Evolutionary conservation across 805 yeast species (phyloP).

Genomic region (Isabelozyma pseudorhagii): DNA sequence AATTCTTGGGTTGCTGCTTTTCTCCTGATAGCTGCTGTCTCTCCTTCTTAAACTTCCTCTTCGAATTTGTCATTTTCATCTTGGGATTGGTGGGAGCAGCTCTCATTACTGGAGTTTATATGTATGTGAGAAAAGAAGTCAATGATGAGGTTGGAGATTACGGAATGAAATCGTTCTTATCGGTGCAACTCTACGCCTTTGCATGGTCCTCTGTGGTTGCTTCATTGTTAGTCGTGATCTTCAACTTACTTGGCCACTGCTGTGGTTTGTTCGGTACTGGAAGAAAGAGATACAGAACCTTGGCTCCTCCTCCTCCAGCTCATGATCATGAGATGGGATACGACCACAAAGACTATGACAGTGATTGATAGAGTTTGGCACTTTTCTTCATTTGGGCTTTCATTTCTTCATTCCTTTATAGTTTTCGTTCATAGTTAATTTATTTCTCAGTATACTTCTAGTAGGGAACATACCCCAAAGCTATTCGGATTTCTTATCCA

Average conservation of each 20-base stretch:
- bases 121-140: slow-evolving; percentile 47
- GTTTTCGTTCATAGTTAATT: not conserved
- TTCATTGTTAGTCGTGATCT: slow-evolving; percentile 24
- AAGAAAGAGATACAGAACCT: slow-evolving; percentile 23
- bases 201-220: slow-evolving; percentile 64
- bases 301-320: slow-evolving; percentile 8
- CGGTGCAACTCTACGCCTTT: slow-evolving; percentile 51
- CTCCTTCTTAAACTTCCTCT: slow-evolving; percentile 42
- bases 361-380: not conserved
- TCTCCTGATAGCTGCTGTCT: slow-evolving; percentile 44
- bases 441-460: not conserved
- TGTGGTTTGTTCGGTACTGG: slow-evolving; percentile 35
- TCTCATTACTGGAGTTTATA: slow-evolving; percentile 61
- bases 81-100: slow-evolving; percentile 48
- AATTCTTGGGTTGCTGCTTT: slow-evolving; percentile 36
- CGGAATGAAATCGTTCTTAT: slow-evolving; percentile 56
- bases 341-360: slow-evolving; percentile 10
- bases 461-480: not conserved
- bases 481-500: not conserved
- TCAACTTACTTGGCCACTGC: slow-evolving; percentile 40
- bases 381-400: not conserved
- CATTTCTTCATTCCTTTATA: not conserved
- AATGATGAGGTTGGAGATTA: slow-evolving; percentile 43
- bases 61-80: slow-evolving; percentile 45
- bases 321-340: slow-evolving; percentile 18